phyloP scores from a whole-genome alignment of 441 rosid genomes.

The Flueggea neowawraea region DNA sequence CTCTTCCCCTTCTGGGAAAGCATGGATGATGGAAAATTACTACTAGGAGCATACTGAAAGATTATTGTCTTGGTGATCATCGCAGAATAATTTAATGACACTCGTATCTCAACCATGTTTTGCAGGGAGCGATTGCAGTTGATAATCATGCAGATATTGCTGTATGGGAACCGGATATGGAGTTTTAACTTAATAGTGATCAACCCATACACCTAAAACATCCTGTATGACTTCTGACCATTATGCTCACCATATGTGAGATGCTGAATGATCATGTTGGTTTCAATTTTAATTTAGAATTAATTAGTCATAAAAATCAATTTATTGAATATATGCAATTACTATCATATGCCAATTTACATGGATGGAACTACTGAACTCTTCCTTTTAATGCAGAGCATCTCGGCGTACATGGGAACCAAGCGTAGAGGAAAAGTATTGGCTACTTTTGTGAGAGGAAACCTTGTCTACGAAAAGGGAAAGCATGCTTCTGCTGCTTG shows the following conservation, averaged over 20 bases:
- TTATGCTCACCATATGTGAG: not conserved
- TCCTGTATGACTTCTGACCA: slow-evolving; percentile 43
- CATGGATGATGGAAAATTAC: too few relatives aligned
- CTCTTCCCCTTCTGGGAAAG: too few relatives aligned
- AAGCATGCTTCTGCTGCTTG: slow-evolving; percentile 80
- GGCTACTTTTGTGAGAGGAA: slow-evolving; percentile 86
- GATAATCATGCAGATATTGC: slow-evolving; percentile 84
- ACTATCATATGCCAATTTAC: not conserved
- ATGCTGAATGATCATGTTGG: not conserved
- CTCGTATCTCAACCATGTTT: not conserved
- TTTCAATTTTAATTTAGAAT: not conserved
- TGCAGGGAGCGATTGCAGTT: slow-evolving; percentile 68
- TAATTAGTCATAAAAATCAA: too few relatives aligned
- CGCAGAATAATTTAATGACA: too few relatives aligned
- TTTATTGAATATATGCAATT: too few relatives aligned
- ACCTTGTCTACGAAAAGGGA: slow-evolving; percentile 75
- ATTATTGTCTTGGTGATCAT: not conserved
- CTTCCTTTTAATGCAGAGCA: slow-evolving; percentile 36
- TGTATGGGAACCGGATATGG: slow-evolving; percentile 80
- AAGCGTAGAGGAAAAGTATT: slow-evolving; percentile 75
- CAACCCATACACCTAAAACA: slow-evolving; percentile 70
- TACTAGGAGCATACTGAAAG: too few relatives aligned
- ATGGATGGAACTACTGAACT: not conserved
- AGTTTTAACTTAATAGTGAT: slow-evolving; percentile 57
- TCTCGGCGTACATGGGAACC: slow-evolving; percentile 84